Evolutionary conservation across 2,329 filamentous ascomycete genomes (phyloP).

Genomic region (Rosellinia necatrix): DNA sequence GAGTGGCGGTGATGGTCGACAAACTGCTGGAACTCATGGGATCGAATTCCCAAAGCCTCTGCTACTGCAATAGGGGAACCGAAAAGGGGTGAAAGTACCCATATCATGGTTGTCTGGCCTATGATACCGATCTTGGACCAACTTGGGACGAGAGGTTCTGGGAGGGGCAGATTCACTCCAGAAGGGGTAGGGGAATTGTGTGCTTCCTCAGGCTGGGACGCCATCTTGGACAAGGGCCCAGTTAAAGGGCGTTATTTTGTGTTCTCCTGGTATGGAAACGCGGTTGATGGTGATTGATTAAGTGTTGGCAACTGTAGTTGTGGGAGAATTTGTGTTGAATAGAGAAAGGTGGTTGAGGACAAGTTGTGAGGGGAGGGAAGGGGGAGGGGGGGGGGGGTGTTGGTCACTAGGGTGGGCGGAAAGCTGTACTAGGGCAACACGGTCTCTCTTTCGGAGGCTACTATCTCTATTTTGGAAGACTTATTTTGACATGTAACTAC

Average conservation of each 20-base stretch:
- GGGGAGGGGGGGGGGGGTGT: background rate
- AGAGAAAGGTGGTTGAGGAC: background rate
- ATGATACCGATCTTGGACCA: slow-evolving; percentile 23
- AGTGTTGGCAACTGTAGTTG: too few species aligned
- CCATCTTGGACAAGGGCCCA: slow-evolving; percentile 1
- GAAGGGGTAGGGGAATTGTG: slow-evolving; percentile 9
- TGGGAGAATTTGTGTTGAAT: too few species aligned
- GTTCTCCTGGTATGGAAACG: too few species aligned
- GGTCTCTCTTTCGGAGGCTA: too few species aligned
- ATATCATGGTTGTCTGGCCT: slow-evolving; percentile 17
- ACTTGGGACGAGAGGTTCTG: background rate
- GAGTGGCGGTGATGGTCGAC: slow-evolving; percentile 1
- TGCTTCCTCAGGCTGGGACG: slow-evolving; percentile 5
- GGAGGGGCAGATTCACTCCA: background rate
- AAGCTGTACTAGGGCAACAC: too few species aligned
- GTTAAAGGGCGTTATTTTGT: background rate
- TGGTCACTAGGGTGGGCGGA: too few species aligned
- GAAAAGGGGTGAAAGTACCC: slow-evolving; percentile 4
- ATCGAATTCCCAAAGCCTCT: slow-evolving; percentile 5
- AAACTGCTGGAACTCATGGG: slow-evolving; percentile 19
- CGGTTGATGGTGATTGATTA: too few species aligned
- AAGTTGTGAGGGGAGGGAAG: background rate
- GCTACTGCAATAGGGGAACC: slow-evolving; percentile 18
- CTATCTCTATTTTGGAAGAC: too few species aligned
- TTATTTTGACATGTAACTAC: too few species aligned